Percentiles rank a stretch among this genome's conserved stretches.
These are phyloP conservation scores for Fusarium penzigii DNA, from an alignment of 2,329 filamentous ascomycete genomes.

Conservation along the genomic window DNA sequence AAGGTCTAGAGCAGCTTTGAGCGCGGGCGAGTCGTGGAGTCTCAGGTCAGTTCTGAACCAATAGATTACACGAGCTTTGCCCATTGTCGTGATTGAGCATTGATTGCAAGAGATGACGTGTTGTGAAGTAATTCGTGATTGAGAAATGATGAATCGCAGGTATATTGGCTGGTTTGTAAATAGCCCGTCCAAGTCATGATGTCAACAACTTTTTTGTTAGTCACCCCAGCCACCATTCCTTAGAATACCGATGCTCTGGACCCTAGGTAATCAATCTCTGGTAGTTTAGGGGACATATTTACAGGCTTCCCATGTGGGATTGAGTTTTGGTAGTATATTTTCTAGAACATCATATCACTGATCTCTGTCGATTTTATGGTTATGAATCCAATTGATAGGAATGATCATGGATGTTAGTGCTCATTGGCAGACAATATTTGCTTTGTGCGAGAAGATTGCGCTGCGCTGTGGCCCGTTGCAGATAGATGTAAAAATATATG, in stretches of 20 bases:
- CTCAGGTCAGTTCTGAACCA: slow-evolving; percentile 80
- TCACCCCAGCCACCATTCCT: slow-evolving; percentile 19
- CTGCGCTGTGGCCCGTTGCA: too few species aligned
- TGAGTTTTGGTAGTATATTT: too few species aligned
- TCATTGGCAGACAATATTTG: too few species aligned
- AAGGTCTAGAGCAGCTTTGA: slow-evolving; percentile 70
- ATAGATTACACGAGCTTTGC: slow-evolving; percentile 59
- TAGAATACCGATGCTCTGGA: not conserved
- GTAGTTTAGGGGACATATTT: not conserved
- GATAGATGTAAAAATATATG: too few species aligned
- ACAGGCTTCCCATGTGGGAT: too few species aligned
- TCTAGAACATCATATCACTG: too few species aligned
- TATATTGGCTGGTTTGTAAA: not conserved
- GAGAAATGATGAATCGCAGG: not conserved
- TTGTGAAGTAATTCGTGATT: not conserved
- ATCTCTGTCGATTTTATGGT: too few species aligned
- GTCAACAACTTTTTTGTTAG: slow-evolving; percentile 18
- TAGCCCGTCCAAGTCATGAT: slow-evolving; percentile 27
- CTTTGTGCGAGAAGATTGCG: too few species aligned
- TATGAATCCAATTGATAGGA: too few species aligned
- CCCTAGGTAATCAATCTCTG: slow-evolving; percentile 2
- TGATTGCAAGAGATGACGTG: too few species aligned
- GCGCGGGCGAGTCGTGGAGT: slow-evolving; percentile 74
- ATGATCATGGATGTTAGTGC: too few species aligned
- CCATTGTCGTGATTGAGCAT: slow-evolving; percentile 24